Evolutionary conservation across 2,329 filamentous ascomycete genomes (phyloP).

Genomic region (Onygenales sp.): DNA sequence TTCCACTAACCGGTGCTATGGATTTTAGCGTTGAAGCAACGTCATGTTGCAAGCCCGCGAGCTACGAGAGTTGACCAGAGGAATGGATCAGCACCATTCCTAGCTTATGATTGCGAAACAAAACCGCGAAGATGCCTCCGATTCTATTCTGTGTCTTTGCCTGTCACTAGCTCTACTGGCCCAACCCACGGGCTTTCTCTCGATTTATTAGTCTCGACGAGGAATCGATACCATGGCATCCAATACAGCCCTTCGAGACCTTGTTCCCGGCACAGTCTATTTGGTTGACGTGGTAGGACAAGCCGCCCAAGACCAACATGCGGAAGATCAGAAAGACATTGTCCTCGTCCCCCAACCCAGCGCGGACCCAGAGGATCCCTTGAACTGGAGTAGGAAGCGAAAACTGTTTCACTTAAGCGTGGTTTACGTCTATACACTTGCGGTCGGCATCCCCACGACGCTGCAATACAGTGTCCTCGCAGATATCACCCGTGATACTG

Average conservation of each 20-base stretch:
- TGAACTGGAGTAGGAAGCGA: slow-evolving; percentile 28
- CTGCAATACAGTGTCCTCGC: slow-evolving; percentile 43
- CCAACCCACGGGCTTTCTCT: neutral
- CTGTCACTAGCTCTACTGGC: no score
- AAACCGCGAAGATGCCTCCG: no score
- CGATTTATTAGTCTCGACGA: neutral
- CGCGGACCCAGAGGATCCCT: slow-evolving; percentile 29
- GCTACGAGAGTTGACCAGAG: no score
- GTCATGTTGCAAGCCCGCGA: no score
- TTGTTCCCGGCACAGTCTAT: slow-evolving; percentile 11
- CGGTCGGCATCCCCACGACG: slow-evolving; percentile 40
- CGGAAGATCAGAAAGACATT: slow-evolving; percentile 6
- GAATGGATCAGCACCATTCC: no score
- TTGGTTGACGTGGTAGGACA: slow-evolving; percentile 9
- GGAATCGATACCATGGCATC: slow-evolving; percentile 2
- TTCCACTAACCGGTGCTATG: no score
- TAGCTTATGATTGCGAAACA: no score
- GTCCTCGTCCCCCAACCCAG: slow-evolving; percentile 17
- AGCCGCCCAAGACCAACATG: neutral
- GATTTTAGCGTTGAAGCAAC: no score
- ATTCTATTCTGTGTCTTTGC: no score
- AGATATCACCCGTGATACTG: slow-evolving; percentile 39
- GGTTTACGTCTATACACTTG: slow-evolving; percentile 36
- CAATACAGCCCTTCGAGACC: slow-evolving; percentile 2
- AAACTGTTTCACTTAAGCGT: slow-evolving; percentile 22